These are phyloP conservation scores for Penicillium bovifimosum DNA, from an alignment of 495 filamentous ascomycete genomes.

Conservation along the genomic window DNA sequence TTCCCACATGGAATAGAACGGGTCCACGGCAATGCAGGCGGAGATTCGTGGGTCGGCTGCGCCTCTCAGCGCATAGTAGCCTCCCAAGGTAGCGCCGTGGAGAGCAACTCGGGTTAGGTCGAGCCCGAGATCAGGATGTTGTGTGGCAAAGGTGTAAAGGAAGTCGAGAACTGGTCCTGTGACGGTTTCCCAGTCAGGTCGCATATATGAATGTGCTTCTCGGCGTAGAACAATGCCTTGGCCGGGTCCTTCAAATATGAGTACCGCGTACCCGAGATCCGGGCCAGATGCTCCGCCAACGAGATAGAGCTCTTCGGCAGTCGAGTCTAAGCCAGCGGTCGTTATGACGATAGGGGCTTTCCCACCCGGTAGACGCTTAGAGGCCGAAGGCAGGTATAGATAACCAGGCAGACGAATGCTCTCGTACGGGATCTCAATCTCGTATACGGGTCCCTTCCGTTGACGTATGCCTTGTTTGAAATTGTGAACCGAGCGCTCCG, in stretches of 20 bases:
- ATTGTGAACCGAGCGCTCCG: too few relatives aligned
- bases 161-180: conserved; percentile 28
- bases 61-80: conserved; percentile 37
- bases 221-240: conserved; percentile 38
- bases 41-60: conserved; percentile 39
- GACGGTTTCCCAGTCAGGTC: conserved; percentile 32
- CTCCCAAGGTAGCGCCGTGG: conserved; percentile 39
- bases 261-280: conserved; percentile 40
- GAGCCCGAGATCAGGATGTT: conserved; percentile 33
- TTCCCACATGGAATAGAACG: conserved; percentile 35
- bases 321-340: conserved; percentile 44
- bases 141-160: conserved; percentile 8
- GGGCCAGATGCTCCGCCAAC: conserved; percentile 15
- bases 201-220: conserved; percentile 26
- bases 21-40: conserved; percentile 41
- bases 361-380: too few relatives aligned
- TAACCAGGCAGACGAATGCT: too few relatives aligned
- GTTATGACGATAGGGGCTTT: too few relatives aligned
- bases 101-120: conserved; percentile 39
- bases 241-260: conserved; percentile 47
- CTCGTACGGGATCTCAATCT: too few relatives aligned
- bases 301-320: conserved; percentile 45
- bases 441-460: too few relatives aligned
- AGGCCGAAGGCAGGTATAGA: too few relatives aligned
- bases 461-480: too few relatives aligned